phyloP scores from a whole-genome alignment of 495 filamentous ascomycete genomes.

The Xylaria nigripes region DNA sequence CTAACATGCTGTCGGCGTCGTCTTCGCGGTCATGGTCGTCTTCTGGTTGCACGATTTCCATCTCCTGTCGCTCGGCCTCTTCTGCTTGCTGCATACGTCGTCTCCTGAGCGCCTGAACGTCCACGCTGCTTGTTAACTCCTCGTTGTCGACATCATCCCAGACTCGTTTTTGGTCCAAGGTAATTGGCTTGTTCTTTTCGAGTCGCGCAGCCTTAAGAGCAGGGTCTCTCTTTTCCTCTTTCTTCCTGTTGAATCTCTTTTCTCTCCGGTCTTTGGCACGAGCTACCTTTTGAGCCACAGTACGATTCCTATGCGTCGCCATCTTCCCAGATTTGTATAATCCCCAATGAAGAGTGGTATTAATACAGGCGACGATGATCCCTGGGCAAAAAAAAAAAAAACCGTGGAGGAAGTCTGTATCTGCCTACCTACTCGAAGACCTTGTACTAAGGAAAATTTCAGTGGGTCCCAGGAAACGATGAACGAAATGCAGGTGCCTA shows the following conservation, averaged over 20 bases:
- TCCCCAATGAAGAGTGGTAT: neutral
- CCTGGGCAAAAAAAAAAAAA: neutral
- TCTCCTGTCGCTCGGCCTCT: conserved; percentile 34
- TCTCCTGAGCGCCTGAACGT: conserved; percentile 68
- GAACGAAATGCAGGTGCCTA: too few relatives aligned
- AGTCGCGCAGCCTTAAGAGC: conserved; percentile 60
- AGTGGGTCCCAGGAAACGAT: conserved; percentile 4
- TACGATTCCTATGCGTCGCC: conserved; percentile 27
- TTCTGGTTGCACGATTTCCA: conserved; percentile 34
- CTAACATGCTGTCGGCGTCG: conserved; percentile 69
- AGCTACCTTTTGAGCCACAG: conserved; percentile 54
- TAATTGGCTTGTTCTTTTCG: conserved; percentile 69
- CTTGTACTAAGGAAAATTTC: conserved; percentile 6
- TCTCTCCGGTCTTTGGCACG: conserved; percentile 64
- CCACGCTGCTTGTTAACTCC: conserved; percentile 64
- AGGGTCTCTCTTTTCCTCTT: conserved; percentile 81
- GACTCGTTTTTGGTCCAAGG: conserved; percentile 79
- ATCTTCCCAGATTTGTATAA: neutral
- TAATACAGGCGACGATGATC: neutral
- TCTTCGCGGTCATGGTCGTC: conserved; percentile 42
- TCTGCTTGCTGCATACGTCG: conserved; percentile 48
- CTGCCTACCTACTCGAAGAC: too few relatives aligned
- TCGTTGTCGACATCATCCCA: conserved; percentile 90
- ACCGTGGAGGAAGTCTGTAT: too few relatives aligned
- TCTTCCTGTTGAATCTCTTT: conserved; percentile 66